Evolutionary conservation across 495 filamentous ascomycete genomes (phyloP).

Genomic region (Elasticomyces elasticus): DNA sequence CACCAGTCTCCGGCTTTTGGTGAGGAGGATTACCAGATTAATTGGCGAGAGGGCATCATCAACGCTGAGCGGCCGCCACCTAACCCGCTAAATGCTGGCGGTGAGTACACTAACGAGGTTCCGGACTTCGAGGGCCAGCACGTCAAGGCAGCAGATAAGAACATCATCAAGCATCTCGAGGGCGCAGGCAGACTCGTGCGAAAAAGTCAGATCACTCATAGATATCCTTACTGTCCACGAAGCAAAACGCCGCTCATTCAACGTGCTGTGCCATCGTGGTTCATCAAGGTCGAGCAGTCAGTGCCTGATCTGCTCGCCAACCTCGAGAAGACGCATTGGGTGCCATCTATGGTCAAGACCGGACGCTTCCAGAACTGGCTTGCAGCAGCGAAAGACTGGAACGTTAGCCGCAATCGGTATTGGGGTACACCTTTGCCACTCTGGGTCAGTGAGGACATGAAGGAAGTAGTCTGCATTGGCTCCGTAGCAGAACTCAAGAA

Average conservation of each 20-base stretch:
- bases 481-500: conserved; percentile 79
- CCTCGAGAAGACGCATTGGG: conserved; percentile 89
- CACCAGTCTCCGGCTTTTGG: conserved; percentile 93
- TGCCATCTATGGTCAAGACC: conserved; percentile 85
- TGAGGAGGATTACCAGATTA: conserved; percentile 91
- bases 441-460: conserved; percentile 81
- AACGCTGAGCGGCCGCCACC: conserved; percentile 67
- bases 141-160: conserved; percentile 91
- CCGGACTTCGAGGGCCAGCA: conserved; percentile 78
- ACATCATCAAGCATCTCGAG: conserved; percentile 87
- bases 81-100: conserved; percentile 78
- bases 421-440: conserved; percentile 94
- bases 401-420: conserved; percentile 88
- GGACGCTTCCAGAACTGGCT: conserved; percentile 83
- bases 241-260: conserved; percentile 95
- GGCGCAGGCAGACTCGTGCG: conserved; percentile 70
- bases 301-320: conserved; percentile 84
- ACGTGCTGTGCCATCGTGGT: conserved; percentile 90
- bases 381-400: conserved; percentile 91
- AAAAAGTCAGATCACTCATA: conserved; percentile 84
- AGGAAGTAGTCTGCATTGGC: conserved; percentile 80
- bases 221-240: conserved; percentile 91
- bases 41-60: conserved; percentile 67
- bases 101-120: conserved; percentile 71
- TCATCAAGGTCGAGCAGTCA: conserved; percentile 75